Conservation (phyloP, 495 filamentous ascomycete genomes). For the Aspergillus asperescens region DNA sequence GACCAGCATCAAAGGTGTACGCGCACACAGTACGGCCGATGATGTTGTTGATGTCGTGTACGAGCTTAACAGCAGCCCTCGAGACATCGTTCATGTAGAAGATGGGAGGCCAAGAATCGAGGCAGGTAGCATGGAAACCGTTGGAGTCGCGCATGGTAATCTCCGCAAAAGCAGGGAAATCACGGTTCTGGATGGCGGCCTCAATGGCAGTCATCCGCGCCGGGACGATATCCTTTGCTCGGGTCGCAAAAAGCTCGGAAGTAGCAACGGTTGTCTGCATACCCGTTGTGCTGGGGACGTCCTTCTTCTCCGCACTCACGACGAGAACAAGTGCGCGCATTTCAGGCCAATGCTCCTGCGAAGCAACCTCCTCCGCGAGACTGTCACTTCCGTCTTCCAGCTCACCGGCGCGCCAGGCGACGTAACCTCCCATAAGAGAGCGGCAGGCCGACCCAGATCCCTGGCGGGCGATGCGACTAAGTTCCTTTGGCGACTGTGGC, state of each 20-base stretch:
- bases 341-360: conserved; percentile 82
- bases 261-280: conserved; percentile 96
- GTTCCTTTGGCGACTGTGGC: conserved; percentile 66
- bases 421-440: conserved; percentile 88
- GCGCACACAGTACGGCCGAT: conserved; percentile 72
- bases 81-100: conserved; percentile 97
- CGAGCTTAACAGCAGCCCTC: conserved; percentile 74
- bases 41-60: conserved; percentile 78
- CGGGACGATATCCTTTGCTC: conserved; percentile 71
- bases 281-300: conserved; percentile 79
- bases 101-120: conserved; percentile 93
- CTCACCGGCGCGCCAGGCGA: conserved; percentile 79
- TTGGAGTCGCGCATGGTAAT: conserved; percentile 96
- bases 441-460: conserved; percentile 92
- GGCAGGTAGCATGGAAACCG: conserved; percentile 88
- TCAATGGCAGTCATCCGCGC: conserved; percentile 82
- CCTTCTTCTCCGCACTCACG: conserved; percentile 89
- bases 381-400: conserved; percentile 75
- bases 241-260: conserved; percentile 70
- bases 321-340: conserved; percentile 92
- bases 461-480: conserved; percentile 87
- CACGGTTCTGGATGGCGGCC: conserved; percentile 63
- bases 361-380: conserved; percentile 77
- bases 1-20: conserved; percentile 97
- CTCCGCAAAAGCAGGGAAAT: conserved; percentile 83